Conservation (phyloP, 148 eudicot species). For the Rhododendron ferrugineum region DNA sequence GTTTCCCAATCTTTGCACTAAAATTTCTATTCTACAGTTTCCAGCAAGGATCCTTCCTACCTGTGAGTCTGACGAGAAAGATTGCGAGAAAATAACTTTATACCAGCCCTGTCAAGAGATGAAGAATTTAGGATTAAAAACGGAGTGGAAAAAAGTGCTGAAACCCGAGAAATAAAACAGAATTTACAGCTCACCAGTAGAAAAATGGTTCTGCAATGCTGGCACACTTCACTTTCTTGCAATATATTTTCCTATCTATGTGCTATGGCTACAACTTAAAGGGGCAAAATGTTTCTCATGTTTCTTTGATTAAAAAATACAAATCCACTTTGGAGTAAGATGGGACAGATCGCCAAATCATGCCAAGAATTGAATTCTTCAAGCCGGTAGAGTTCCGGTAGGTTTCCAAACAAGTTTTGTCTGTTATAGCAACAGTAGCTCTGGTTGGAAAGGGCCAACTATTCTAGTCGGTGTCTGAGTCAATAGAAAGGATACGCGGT, state of each 20-base stretch:
- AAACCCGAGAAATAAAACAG: neutral
- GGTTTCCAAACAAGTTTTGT: neutral
- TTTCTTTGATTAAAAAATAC: slow-evolving; percentile 4
- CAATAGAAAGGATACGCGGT: slow-evolving; percentile 56
- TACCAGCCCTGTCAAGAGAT: neutral
- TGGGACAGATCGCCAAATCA: slow-evolving; percentile 11
- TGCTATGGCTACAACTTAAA: neutral
- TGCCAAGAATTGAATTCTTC: slow-evolving; percentile 1
- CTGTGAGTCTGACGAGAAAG: neutral
- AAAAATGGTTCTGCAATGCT: neutral
- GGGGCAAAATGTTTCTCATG: neutral
- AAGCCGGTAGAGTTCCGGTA: neutral
- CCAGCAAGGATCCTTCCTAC: neutral
- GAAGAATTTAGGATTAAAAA: neutral
- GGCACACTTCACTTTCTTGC: neutral
- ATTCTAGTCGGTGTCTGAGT: slow-evolving; percentile 54
- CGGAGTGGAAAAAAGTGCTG: neutral
- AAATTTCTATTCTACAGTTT: neutral
- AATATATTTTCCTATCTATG: neutral
- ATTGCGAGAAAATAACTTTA: neutral
- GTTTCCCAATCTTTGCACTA: neutral
- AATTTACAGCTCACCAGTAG: slow-evolving; percentile 6
- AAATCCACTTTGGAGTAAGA: neutral
- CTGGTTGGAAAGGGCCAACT: neutral
- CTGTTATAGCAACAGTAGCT: neutral